Percentiles rank a stretch among this genome's conserved stretches.
Conservation (phyloP, 148 eudicot genomes). For the Spergularia bocconei region DNA sequence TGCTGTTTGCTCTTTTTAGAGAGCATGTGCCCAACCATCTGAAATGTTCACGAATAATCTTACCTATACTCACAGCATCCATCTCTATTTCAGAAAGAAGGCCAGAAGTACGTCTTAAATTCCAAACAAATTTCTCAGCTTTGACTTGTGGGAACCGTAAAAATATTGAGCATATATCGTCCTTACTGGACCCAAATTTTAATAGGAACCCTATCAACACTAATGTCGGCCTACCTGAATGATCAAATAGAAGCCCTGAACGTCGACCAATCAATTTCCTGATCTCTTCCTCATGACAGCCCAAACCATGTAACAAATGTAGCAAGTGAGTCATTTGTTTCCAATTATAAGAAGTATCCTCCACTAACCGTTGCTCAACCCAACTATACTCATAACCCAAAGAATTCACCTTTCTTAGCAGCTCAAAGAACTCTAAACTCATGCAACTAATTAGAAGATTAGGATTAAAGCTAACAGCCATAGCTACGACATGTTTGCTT, state of each 20-base stretch:
- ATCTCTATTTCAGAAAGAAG: constrained; percentile 54
- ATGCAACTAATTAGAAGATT: constrained; percentile 42
- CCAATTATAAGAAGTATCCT: constrained; percentile 47
- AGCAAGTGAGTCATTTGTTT: constrained; percentile 48
- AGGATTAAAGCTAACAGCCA: constrained; percentile 50
- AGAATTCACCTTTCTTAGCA: constrained; percentile 35
- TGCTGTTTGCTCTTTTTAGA: constrained; percentile 43
- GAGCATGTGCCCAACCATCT: constrained; percentile 56
- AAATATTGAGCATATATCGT: constrained; percentile 41
- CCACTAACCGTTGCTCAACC: constrained; percentile 44
- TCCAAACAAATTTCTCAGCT: constrained; percentile 37
- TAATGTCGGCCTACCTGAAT: constrained; percentile 44
- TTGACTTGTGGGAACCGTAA: constrained; percentile 41
- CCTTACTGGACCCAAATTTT: constrained; percentile 53
- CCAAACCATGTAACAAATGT: constrained; percentile 36
- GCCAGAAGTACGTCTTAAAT: constrained; percentile 46
- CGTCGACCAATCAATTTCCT: constrained; percentile 27
- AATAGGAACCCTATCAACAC: constrained; percentile 45
- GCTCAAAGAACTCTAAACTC: constrained; percentile 28
- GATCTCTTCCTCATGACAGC: constrained; percentile 40
- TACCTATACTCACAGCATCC: constrained; percentile 42
- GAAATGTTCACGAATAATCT: constrained; percentile 44
- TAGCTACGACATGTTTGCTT: constrained; percentile 33
- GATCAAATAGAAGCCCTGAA: constrained; percentile 54
- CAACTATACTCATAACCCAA: constrained; percentile 46